phyloP scores from a whole-genome alignment of 371 early-diverging fungal genomes.

The Thermomucor indicae-seudaticae region DNA sequence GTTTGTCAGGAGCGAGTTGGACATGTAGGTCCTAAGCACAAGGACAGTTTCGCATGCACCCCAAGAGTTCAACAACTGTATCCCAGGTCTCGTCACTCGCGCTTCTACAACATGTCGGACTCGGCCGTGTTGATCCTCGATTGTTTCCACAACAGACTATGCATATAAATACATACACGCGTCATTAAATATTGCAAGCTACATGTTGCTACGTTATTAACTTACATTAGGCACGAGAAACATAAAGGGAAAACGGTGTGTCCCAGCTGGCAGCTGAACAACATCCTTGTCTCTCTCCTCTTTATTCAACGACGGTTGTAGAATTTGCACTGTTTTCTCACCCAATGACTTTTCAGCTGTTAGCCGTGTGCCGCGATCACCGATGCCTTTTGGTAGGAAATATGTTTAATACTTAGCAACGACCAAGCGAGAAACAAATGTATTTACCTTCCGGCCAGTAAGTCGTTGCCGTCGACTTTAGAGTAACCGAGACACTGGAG shows the following conservation, averaged over 20 bases:
- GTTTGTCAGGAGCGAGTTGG: slow-evolving; percentile 35
- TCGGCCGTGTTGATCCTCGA: slow-evolving; percentile 41
- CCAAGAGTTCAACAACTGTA: slow-evolving; percentile 27
- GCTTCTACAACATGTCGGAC: slow-evolving; percentile 36
- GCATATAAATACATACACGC: too few species aligned
- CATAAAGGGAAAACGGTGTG: slow-evolving; percentile 37
- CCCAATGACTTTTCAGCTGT: slow-evolving; percentile 29
- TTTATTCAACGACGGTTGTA: not conserved
- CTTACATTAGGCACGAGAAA: slow-evolving; percentile 42
- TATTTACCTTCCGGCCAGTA: slow-evolving; percentile 46
- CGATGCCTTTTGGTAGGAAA: slow-evolving; percentile 31
- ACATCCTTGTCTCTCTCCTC: slow-evolving; percentile 16
- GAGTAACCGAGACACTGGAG: slow-evolving; percentile 25
- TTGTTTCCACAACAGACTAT: slow-evolving; percentile 35
- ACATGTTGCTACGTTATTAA: too few species aligned
- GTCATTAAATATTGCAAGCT: too few species aligned
- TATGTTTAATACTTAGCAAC: not conserved
- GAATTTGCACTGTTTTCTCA: slow-evolving; percentile 24
- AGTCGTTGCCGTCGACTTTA: slow-evolving; percentile 35
- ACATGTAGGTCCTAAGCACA: slow-evolving; percentile 35
- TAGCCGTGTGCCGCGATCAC: slow-evolving; percentile 33
- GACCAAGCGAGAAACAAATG: not conserved
- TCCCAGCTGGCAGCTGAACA: slow-evolving; percentile 21
- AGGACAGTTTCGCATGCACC: slow-evolving; percentile 23
- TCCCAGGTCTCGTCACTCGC: slow-evolving; percentile 30